A percentile compares a stretch with the other conserved stretches of the same genome.
Conservation (phyloP, 2,329 filamentous ascomycete genomes). For the Colletotrichum sp. region DNA sequence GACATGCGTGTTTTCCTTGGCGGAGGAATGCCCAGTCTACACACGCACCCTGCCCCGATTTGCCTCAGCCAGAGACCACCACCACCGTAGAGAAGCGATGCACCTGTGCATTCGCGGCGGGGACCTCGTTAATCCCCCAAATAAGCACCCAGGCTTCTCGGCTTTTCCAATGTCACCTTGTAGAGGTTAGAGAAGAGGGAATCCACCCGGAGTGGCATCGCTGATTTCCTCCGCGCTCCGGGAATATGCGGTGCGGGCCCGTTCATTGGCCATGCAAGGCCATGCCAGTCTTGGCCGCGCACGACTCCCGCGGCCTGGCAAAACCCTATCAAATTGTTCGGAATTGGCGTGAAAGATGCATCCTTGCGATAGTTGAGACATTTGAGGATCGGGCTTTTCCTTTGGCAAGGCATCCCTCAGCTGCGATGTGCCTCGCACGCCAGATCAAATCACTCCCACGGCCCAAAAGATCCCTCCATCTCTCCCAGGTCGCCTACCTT, state of each 20-base stretch:
- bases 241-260: neutral
- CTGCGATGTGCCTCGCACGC: neutral
- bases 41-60: neutral
- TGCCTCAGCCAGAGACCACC: neutral
- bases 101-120: neutral
- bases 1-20: neutral
- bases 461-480: neutral
- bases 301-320: neutral
- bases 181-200: neutral
- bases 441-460: neutral
- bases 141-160: neutral
- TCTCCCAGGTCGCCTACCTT: neutral
- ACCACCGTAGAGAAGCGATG: neutral
- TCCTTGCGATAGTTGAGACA: neutral
- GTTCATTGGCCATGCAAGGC: neutral
- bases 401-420: neutral
- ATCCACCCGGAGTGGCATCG: neutral
- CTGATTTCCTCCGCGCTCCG: neutral
- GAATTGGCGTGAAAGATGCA: neutral
- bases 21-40: neutral
- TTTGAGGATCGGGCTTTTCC: neutral
- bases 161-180: neutral
- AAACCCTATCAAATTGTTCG: conserved; percentile 5
- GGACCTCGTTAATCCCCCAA: neutral
- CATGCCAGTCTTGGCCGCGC: neutral